Evolutionary conservation across 1,284 basidiomycete species (phyloP), one percentile per base, ranked within the genome.

Genomic region (Cryptococcus neoformans): DNA sequence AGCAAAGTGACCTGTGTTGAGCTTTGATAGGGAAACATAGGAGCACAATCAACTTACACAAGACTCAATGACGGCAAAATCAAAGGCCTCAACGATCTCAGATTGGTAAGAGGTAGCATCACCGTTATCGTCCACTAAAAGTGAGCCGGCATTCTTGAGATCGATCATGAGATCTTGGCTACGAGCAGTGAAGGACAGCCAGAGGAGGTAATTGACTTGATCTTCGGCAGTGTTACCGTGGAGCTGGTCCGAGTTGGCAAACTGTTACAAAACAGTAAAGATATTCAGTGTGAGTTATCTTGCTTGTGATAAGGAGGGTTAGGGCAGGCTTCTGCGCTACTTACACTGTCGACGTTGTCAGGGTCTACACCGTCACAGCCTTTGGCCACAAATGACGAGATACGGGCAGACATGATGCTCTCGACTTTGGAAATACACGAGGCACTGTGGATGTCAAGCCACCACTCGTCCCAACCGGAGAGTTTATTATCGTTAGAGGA

Each of bases 331-430:
- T 28, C 28, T 28, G 4, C 4, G 28, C 28, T 28, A 28, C 67
- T 54, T 46, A 67, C 67, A 41, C 46, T 58, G 46, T 77, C 75
- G 9, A 75, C 68, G 53, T 75, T 75, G 57, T 77, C 75, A 7
- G 73, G 73, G 57, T 77, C 74, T 17, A 77, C 62, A 10, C 62
- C 74, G 52, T 77, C 72, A 56, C 75, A 77, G n/a, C 71, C 72
- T 59, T 73, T 75, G 1, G 44, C 51, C 35, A 60, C 62, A 16
- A 71, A 70, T 10, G 63, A 49, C 49, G 59, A 53, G 47, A 76
- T 69, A 6, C 75, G 60, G 49, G 53, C 60, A 8, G 53, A 50
- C 68, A 67, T 67, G 51, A 66, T 56, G 1, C 28, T 41, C 52
- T 68, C 49, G 35, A 68, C 56, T 39, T 64, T 68, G 46, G 60